Conservation (phyloP, 768 basidiomycete genomes). For the Coprinellus micaceus region DNA sequence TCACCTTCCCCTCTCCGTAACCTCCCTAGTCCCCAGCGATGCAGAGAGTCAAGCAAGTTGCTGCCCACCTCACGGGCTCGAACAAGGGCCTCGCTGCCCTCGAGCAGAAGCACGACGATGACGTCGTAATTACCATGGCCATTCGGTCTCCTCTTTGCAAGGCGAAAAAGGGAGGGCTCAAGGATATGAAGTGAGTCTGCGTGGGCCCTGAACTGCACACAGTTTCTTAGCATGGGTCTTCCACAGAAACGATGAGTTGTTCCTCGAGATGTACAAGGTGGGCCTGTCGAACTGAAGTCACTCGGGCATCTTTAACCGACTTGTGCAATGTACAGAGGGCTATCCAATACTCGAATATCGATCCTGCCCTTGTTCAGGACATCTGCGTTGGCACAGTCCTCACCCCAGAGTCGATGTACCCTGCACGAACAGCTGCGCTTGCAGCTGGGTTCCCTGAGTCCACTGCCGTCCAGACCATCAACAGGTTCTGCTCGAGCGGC, state of each 20-base stretch:
- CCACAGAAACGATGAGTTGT: slow-evolving; percentile 68
- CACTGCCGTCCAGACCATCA: slow-evolving; percentile 70
- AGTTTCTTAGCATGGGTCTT: not conserved
- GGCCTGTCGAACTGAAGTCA: slow-evolving; percentile 5
- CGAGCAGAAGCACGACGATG: slow-evolving; percentile 59
- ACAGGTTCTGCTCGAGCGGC: slow-evolving; percentile 81
- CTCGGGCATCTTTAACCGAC: not conserved
- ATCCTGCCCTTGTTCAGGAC: slow-evolving; percentile 66
- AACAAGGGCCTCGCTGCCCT: slow-evolving; percentile 47
- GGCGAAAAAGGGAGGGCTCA: slow-evolving; percentile 72
- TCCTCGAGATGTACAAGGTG: slow-evolving; percentile 80
- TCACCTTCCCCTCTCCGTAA: not conserved
- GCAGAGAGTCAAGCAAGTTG: slow-evolving; percentile 66
- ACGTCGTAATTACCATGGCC: slow-evolving; percentile 82
- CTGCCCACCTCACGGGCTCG: slow-evolving; percentile 49
- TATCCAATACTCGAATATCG: slow-evolving; percentile 53
- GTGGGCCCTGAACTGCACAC: not conserved
- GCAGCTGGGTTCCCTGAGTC: slow-evolving; percentile 80
- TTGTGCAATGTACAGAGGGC: slow-evolving; percentile 41
- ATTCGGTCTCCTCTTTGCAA: slow-evolving; percentile 74
- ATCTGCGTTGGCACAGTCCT: slow-evolving; percentile 80
- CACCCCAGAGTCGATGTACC: slow-evolving; percentile 60
- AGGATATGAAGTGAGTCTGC: slow-evolving; percentile 55
- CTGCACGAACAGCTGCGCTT: slow-evolving; percentile 69
- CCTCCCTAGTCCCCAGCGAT: slow-evolving; percentile 26